Evolutionary conservation across 441 rosid species (phyloP).

Genomic region (Breynia disticha): DNA sequence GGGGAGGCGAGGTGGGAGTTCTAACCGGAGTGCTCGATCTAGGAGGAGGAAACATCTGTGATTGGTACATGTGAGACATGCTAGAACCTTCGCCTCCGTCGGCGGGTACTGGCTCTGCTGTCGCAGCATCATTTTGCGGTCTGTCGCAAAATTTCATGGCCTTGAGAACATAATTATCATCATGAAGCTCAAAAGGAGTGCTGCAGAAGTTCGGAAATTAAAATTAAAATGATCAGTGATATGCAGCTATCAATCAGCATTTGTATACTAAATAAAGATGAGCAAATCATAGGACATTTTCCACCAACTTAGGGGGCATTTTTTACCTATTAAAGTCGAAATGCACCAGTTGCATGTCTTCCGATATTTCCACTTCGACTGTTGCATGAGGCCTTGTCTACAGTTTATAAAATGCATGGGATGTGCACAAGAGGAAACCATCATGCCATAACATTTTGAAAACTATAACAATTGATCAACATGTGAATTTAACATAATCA

Average conservation of each 20-base stretch:
- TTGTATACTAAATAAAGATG: no score
- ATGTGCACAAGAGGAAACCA: background rate
- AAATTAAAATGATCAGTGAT: conserved; percentile 1
- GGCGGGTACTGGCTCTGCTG: conserved; percentile 17
- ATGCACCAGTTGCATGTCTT: conserved; percentile 99
- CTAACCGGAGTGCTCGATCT: conserved; percentile 28
- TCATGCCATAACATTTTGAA: background rate
- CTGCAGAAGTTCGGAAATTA: conserved; percentile 28
- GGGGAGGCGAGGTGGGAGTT: conserved; percentile 49
- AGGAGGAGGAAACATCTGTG: conserved; percentile 31
- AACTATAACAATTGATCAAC: background rate
- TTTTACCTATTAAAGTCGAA: conserved; percentile 92
- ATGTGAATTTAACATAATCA: background rate
- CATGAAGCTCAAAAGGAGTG: conserved; percentile 97
- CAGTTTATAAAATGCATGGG: conserved; percentile 9
- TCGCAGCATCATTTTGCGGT: conserved; percentile 35
- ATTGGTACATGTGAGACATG: conserved; percentile 36
- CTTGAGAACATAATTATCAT: conserved; percentile 89
- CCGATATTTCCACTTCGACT: conserved; percentile 98
- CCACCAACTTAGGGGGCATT: background rate
- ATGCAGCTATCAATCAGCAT: background rate
- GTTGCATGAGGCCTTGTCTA: conserved; percentile 99
- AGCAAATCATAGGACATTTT: background rate
- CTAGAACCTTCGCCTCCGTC: conserved; percentile 55
- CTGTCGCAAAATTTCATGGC: conserved; percentile 79